Evolutionary conservation across 768 basidiomycete genomes (phyloP).

Genomic region (Auricularia sp.): DNA sequence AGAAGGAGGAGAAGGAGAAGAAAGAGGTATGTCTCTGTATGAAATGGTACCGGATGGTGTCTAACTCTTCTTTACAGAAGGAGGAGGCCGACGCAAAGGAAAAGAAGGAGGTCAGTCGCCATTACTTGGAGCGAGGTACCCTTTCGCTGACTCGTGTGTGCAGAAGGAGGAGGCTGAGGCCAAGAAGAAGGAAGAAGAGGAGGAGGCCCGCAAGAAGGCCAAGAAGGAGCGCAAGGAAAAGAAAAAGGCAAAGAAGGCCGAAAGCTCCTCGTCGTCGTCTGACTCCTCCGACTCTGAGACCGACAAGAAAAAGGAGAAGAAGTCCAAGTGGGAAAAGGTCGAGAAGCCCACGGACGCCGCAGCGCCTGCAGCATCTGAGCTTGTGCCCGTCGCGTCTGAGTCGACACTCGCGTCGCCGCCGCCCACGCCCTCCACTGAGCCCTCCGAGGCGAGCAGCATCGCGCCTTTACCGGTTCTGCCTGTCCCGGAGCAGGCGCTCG

Average conservation of each 20-base stretch:
- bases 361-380: neutral
- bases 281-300: neutral
- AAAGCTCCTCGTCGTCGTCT: constrained; percentile 3
- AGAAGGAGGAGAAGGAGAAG: constrained; percentile 35
- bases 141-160: constrained; percentile 10
- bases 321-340: constrained; percentile 1
- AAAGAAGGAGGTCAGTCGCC: constrained; percentile 40
- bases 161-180: constrained; percentile 35
- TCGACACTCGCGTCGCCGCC: constrained; percentile 3
- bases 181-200: constrained; percentile 11
- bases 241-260: constrained; percentile 15
- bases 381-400: constrained; percentile 1
- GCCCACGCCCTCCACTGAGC: neutral
- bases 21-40: constrained; percentile 32
- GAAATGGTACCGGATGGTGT: constrained; percentile 2
- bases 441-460: neutral
- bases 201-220: constrained; percentile 6
- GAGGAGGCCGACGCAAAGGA: constrained; percentile 3
- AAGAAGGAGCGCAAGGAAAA: constrained; percentile 10
- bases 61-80: constrained; percentile 3
- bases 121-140: constrained; percentile 1
- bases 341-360: neutral
- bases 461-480: no score
- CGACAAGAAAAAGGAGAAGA: constrained; percentile 2
- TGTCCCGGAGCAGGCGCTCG: no score